These are phyloP conservation scores for Ilyonectria sp. DNA, from an alignment of 2,329 filamentous ascomycete species.

Conservation along the genomic window DNA sequence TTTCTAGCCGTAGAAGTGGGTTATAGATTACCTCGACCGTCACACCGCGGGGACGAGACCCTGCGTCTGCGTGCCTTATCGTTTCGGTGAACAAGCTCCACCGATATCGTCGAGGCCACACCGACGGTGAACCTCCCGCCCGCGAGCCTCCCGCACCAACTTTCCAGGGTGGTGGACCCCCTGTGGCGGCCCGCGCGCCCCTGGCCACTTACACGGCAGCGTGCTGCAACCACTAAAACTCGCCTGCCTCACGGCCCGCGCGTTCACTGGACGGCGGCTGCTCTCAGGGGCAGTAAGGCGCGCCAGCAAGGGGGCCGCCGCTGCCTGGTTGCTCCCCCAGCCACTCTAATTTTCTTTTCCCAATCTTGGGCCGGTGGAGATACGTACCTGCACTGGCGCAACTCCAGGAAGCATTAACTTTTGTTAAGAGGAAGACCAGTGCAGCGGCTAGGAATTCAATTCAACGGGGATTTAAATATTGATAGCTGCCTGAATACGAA, in stretches of 20 bases:
- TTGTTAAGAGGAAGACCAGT: slow-evolving; percentile 44
- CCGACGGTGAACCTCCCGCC: background rate
- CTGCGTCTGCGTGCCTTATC: slow-evolving; percentile 10
- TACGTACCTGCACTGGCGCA: slow-evolving; percentile 37
- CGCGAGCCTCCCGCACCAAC: background rate
- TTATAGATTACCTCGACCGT: background rate
- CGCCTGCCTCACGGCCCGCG: slow-evolving; percentile 11
- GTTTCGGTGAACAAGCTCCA: slow-evolving; percentile 19
- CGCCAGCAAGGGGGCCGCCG: slow-evolving; percentile 8
- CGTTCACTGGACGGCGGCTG: slow-evolving; percentile 2
- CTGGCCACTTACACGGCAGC: slow-evolving; percentile 17
- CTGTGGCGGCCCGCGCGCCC: slow-evolving; percentile 1
- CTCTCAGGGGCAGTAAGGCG: slow-evolving; percentile 8
- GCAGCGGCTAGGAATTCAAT: background rate
- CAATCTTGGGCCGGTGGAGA: slow-evolving; percentile 1
- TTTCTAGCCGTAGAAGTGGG: background rate
- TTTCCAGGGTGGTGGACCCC: background rate
- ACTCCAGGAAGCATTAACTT: slow-evolving; percentile 52
- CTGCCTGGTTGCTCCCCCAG: slow-evolving; percentile 42
- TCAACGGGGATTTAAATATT: background rate
- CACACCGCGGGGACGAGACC: slow-evolving; percentile 9
- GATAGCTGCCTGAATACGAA: background rate
- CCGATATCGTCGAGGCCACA: slow-evolving; percentile 16
- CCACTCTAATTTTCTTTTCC: slow-evolving; percentile 46
- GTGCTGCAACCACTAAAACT: slow-evolving; percentile 20